Conservation (phyloP, 2,329 filamentous ascomycete species). For the Talaromyces sp. region DNA sequence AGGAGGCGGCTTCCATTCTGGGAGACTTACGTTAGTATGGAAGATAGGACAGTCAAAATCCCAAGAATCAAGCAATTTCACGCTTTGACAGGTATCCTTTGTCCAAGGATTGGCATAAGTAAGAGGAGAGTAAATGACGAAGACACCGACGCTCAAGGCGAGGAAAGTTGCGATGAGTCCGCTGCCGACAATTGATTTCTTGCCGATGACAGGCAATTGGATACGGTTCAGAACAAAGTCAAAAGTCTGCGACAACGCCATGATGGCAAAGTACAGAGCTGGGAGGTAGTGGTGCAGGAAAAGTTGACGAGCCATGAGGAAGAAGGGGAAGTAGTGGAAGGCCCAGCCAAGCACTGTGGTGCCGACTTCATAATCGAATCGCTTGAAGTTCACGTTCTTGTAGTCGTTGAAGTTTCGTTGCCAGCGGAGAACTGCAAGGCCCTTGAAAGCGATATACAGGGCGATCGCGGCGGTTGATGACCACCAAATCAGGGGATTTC, state of each 20-base stretch:
- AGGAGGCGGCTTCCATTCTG: slow-evolving; percentile 30
- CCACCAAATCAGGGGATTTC: slow-evolving; percentile 95
- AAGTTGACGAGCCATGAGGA: slow-evolving; percentile 93
- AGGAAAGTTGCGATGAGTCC: slow-evolving; percentile 71
- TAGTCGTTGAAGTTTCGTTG: slow-evolving; percentile 92
- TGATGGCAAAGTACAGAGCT: slow-evolving; percentile 89
- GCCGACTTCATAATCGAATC: slow-evolving; percentile 96
- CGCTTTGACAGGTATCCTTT: slow-evolving; percentile 74
- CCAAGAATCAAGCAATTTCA: slow-evolving; percentile 86
- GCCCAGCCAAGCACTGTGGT: slow-evolving; percentile 89
- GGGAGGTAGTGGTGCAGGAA: slow-evolving; percentile 99
- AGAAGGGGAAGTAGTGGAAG: slow-evolving; percentile 99
- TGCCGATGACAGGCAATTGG: slow-evolving; percentile 61
- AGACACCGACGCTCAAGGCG: slow-evolving; percentile 68
- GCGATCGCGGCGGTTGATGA: slow-evolving; percentile 72
- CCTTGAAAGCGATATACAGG: slow-evolving; percentile 81
- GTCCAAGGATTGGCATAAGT: slow-evolving; percentile 96
- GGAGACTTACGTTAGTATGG: slow-evolving; percentile 70
- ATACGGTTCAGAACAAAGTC: slow-evolving; percentile 79
- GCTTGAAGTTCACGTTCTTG: slow-evolving; percentile 75
- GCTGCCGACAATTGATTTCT: slow-evolving; percentile 70
- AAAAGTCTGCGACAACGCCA: slow-evolving; percentile 82
- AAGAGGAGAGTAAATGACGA: slow-evolving; percentile 80
- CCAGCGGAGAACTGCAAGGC: slow-evolving; percentile 81
- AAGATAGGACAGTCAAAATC: slow-evolving; percentile 99